Evolutionary conservation across 805 yeast genomes (phyloP).

Genomic region (Nakazawaea ishiwadae): DNA sequence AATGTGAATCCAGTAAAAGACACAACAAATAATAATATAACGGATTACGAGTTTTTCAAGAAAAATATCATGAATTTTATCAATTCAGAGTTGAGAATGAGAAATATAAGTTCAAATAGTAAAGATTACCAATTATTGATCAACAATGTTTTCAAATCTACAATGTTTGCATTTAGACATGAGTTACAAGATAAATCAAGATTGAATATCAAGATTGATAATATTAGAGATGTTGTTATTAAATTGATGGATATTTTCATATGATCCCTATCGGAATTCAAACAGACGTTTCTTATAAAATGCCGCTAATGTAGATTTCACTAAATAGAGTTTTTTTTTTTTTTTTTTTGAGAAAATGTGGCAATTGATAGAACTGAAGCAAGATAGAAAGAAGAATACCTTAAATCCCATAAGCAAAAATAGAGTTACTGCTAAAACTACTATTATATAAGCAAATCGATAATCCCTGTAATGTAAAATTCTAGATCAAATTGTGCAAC

Average conservation of each 20-base stretch:
- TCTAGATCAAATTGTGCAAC: no score
- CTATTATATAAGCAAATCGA: no score
- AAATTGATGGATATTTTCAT: constrained; percentile 26
- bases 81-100: constrained; percentile 29
- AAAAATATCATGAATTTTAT: constrained; percentile 29
- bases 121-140: constrained; percentile 30
- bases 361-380: no score
- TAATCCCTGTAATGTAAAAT: no score
- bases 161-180: constrained; percentile 32
- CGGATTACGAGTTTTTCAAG: constrained; percentile 28
- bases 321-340: no score
- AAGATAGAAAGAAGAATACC: no score
- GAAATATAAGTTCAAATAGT: constrained; percentile 25
- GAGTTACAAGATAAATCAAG: constrained; percentile 15
- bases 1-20: neutral
- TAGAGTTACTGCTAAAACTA: no score
- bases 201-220: constrained; percentile 21
- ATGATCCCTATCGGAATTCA: no score
- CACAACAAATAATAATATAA: constrained; percentile 17
- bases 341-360: no score
- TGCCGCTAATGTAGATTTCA: no score
- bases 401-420: no score
- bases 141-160: constrained; percentile 29
- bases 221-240: constrained; percentile 31
- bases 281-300: no score